A percentile compares a stretch with the other conserved stretches of the same genome.
Conservation (phyloP, 495 filamentous ascomycete genomes). For the Penicillium canescens region DNA sequence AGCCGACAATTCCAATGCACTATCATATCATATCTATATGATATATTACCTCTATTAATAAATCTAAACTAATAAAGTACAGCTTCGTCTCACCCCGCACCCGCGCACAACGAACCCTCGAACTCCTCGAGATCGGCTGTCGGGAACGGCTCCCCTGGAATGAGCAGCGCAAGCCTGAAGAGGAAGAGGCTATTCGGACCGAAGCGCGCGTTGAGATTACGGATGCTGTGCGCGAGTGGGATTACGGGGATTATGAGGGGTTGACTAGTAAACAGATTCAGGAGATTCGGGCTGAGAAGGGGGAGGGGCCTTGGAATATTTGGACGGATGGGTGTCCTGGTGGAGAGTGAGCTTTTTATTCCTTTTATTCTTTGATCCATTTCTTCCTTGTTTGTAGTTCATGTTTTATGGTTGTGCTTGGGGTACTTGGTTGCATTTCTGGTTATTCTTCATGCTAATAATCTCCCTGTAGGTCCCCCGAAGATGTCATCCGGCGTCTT, state of each 20-base stretch:
- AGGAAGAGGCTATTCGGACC: conserved; percentile 45
- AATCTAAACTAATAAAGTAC: not conserved
- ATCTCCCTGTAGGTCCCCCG: conserved; percentile 49
- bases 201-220: conserved; percentile 64
- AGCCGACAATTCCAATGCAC: conserved; percentile 7
- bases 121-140: conserved; percentile 70
- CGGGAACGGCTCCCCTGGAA: conserved; percentile 56
- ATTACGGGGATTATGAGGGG: conserved; percentile 95
- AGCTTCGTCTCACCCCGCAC: conserved; percentile 85
- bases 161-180: conserved; percentile 34
- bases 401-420: not conserved
- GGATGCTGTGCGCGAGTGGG: conserved; percentile 86
- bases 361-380: conserved; percentile 1
- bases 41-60: not conserved
- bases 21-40: not conserved
- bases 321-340: conserved; percentile 80
- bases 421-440: conserved; percentile 4
- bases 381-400: not conserved
- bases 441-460: conserved; percentile 6
- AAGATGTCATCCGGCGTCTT: conserved; percentile 65
- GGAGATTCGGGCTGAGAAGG: conserved; percentile 45
- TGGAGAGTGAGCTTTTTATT: conserved; percentile 53
- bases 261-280: conserved; percentile 74
- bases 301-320: conserved; percentile 66
- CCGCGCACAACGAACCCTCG: conserved; percentile 83